Evolutionary conservation across 2,329 filamentous ascomycete genomes (phyloP).

Genomic region (Cercospora janseana): DNA sequence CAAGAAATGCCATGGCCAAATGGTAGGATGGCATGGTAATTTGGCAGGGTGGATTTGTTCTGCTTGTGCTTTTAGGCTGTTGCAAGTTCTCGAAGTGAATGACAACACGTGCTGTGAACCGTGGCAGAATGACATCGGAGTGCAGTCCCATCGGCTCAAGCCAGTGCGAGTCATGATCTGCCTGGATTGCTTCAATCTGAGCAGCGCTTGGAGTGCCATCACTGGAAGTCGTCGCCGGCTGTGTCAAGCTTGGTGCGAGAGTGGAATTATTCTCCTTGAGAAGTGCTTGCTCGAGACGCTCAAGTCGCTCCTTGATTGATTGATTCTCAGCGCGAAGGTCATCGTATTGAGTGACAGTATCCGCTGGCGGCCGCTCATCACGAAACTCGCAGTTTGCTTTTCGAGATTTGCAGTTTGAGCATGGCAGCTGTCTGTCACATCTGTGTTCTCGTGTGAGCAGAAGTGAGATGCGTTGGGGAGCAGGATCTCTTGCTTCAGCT

Average conservation of each 20-base stretch:
- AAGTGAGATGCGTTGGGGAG: not conserved
- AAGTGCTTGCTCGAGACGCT: slow-evolving; percentile 24
- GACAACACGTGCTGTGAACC: slow-evolving; percentile 11
- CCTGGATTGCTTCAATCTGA: slow-evolving; percentile 13
- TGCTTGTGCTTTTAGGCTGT: slow-evolving; percentile 1
- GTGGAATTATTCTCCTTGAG: slow-evolving; percentile 8
- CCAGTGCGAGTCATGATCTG: slow-evolving; percentile 21
- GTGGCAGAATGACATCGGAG: slow-evolving; percentile 12
- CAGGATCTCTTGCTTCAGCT: slow-evolving; percentile 9
- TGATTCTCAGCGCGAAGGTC: slow-evolving; percentile 24
- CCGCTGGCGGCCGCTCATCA: slow-evolving; percentile 1
- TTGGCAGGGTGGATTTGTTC: slow-evolving; percentile 2
- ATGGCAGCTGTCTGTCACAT: slow-evolving; percentile 26
- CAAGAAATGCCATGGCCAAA: slow-evolving; percentile 22
- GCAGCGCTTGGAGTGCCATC: slow-evolving; percentile 1
- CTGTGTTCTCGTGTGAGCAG: slow-evolving; percentile 3
- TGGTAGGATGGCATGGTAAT: slow-evolving; percentile 25
- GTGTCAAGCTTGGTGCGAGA: not conserved
- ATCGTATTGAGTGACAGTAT: not conserved
- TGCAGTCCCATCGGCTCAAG: slow-evolving; percentile 17
- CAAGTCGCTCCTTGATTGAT: slow-evolving; percentile 22
- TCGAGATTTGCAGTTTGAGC: slow-evolving; percentile 30
- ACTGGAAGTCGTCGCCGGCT: not conserved
- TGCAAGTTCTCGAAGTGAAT: slow-evolving; percentile 16
- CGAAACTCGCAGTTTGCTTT: slow-evolving; percentile 24